Base-by-base conservation (phyloP, 1,139 yeast genomes). In the Nakaseomyces sp. region DNA sequence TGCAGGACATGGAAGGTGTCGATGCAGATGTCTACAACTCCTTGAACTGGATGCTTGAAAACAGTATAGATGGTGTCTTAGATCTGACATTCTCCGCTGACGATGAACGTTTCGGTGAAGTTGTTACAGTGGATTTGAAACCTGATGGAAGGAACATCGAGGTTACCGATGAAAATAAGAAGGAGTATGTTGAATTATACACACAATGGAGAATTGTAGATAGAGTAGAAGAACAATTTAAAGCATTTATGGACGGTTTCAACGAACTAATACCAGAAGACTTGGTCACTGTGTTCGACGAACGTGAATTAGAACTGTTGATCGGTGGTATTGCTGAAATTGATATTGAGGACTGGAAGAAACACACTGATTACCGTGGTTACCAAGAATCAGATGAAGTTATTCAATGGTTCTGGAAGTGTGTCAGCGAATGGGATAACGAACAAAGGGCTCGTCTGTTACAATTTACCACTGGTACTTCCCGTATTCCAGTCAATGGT, bases 311-410 rank as follows among this genome's bases (percentile, higher is more conserved):
- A 52, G 98, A 93, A 70, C 72, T 93, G 61, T 76, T 91, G 63
- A 93, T 91, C 66, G 98, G 98, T 63, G 99, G 99, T 64, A 81
- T 91, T 61, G 94, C 97, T 2, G 98, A 91, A 60, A 91, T 91
- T 58, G 98, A 91, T 66, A 84, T 88, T 48, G 96, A 88, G 55
- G 99, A 91, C 69, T 91, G 99, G 99, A 89, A 88, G 69, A 89
- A 88, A 65, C 96, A 91, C 65, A 91, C 98, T 24, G 98, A 91
- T 65, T 91, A 91, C 68, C 79, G 98, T 69, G 98, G 98, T 7
- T 91, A 89, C 68, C 93, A 88, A 63, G 98, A 91, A 68, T 79
- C 78, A 53, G 98, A 93, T 67, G 95, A 88, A 68, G 96, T 88
- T 44, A 81, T 91, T 53, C 94, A 88, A 70, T 91, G 97, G 97